Percentiles rank a stretch among this genome's conserved stretches.
phyloP scores from a whole-genome alignment of 192 early-diverging fungal genomes.

The Mortierella alpina region DNA sequence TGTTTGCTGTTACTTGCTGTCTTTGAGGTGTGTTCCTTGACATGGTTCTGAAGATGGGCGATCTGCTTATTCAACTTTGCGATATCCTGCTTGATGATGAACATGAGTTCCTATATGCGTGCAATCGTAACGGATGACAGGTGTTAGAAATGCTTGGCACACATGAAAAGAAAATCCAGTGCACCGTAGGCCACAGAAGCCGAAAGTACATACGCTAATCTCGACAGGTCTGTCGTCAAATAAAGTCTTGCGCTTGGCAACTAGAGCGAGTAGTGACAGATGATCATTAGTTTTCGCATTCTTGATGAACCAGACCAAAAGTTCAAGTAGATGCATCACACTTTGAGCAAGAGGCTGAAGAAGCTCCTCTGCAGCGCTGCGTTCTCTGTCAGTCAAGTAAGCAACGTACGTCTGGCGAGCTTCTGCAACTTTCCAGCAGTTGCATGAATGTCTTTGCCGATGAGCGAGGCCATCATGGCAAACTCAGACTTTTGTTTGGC shows the following conservation, averaged over 20 bases:
- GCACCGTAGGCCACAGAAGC: background rate
- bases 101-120: slow-evolving; percentile 80
- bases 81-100: slow-evolving; percentile 96
- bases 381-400: background rate
- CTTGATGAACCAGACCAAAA: slow-evolving; percentile 6
- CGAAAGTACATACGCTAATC: slow-evolving; percentile 74
- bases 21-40: slow-evolving; percentile 66
- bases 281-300: background rate
- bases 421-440: slow-evolving; percentile 88
- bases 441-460: slow-evolving; percentile 89
- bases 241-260: slow-evolving; percentile 95
- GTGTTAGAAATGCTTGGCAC: background rate
- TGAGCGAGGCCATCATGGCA: slow-evolving; percentile 80
- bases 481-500: slow-evolving; percentile 79
- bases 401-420: slow-evolving; percentile 73
- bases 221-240: slow-evolving; percentile 98
- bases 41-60: slow-evolving; percentile 79
- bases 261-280: slow-evolving; percentile 14
- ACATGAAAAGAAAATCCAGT: background rate
- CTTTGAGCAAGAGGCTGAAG: no score
- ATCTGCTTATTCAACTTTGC: slow-evolving; percentile 95
- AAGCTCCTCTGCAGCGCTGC: background rate
- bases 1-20: slow-evolving; percentile 63
- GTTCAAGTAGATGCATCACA: no score
- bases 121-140: background rate